Evolutionary conservation across 495 filamentous ascomycete genomes (phyloP), one percentile per base, ranked within the genome.

Genomic region (Parachaetomium inaequale): DNA sequence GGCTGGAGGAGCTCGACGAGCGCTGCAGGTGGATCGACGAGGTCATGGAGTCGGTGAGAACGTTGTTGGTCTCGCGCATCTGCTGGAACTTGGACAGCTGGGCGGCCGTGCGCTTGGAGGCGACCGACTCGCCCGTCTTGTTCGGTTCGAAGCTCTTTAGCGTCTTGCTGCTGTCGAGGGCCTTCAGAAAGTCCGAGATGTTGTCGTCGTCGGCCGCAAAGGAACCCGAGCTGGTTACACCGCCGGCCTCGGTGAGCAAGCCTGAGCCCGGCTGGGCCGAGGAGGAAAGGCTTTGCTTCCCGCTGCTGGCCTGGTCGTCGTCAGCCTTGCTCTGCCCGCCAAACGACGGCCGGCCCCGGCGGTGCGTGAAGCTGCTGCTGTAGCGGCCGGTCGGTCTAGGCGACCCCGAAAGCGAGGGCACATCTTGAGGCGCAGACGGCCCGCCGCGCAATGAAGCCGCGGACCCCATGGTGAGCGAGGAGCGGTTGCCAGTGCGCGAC

Each of bases 261-360:
- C 89, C 92, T 26, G 92, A 96, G 23, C 92, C 91, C 17, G 91
- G 93, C 64, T 95, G 91, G 36, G 84, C 90, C 8, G 92, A 96
- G 1, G 92, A 95, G 8, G 88, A 81, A 34, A 90, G 80, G 67
- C 92, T 96, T 26, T 88, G 90, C 71, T 88, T 93, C 50, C 93
- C 94, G 71, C 91, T 96, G 64, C 91, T 95, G 12, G 76, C 83
- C 64, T 88, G 87, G 63, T 96, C 93, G 67, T 97, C 93, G 58
- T 95, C 93, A 0, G 82, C 82, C 67, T 83, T 87, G 68, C 83
- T 89, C 29, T 81, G 77, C 17, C 86, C 86, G 26, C 88, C 88
- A 59, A 88, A 88, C 25, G 91, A 92, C 15, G 86, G 84, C 40
- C 91, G 83, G 12, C 81, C 86, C 47, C 90, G 84, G 19, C 94